Conservation (phyloP, 2,329 filamentous ascomycete species). For the Monilinia vaccinii-corymbosi region DNA sequence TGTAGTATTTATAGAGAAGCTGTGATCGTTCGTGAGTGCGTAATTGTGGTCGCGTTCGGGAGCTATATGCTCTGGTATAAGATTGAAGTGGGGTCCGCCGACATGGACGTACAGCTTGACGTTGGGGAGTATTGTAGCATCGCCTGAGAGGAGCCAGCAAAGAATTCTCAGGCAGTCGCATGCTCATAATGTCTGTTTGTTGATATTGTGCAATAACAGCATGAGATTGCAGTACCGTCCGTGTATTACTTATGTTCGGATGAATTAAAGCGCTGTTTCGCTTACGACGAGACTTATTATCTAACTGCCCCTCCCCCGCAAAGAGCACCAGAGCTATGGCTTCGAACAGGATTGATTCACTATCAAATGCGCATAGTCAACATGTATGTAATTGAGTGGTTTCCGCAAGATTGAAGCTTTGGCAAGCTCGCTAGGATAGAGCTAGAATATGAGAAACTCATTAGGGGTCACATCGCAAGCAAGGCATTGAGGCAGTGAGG, state of each 20-base stretch:
- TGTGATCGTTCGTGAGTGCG: background rate
- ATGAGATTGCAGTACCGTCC: background rate
- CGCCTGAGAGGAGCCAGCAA: slow-evolving; percentile 22
- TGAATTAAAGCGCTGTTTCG: background rate
- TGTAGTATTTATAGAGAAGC: background rate
- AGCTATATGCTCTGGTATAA: slow-evolving; percentile 2
- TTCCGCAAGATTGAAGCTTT: background rate
- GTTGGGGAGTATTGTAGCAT: slow-evolving; percentile 20
- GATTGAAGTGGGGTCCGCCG: background rate
- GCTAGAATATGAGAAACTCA: background rate
- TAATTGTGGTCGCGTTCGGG: background rate
- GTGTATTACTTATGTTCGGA: background rate
- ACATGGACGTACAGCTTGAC: slow-evolving; percentile 10
- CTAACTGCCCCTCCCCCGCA: slow-evolving; percentile 3
- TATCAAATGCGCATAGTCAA: no score
- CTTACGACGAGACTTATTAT: background rate
- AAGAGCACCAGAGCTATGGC: no score
- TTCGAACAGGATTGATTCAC: background rate
- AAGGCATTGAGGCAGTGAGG: background rate
- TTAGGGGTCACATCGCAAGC: background rate
- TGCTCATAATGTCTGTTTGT: slow-evolving; percentile 20
- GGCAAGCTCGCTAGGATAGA: background rate
- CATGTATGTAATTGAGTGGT: no score
- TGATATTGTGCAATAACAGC: background rate
- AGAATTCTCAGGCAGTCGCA: slow-evolving; percentile 20